These are phyloP conservation scores for Avena insularis DNA, from an alignment of 176 grass and related monocot genomes.

Conservation along the genomic window DNA sequence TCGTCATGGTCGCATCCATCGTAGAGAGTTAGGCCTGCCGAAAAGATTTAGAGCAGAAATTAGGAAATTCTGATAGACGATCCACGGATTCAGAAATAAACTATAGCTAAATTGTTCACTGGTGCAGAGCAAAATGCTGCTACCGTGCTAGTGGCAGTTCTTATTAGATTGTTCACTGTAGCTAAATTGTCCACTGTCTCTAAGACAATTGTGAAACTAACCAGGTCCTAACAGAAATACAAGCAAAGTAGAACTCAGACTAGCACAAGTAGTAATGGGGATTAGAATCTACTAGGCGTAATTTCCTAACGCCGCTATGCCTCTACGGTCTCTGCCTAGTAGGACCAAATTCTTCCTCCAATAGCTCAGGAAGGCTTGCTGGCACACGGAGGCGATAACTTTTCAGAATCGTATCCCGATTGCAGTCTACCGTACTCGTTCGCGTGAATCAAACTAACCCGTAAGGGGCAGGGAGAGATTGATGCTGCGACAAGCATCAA, in stretches of 20 bases:
- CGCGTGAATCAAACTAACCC: not conserved
- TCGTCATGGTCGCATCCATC: conserved; percentile 5
- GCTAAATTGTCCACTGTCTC: too few relatives aligned
- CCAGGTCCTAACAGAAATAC: not conserved
- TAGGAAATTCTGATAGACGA: not conserved
- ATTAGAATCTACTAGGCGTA: not conserved
- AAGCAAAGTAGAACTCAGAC: not conserved
- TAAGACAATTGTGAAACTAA: not conserved
- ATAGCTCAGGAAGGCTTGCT: not conserved
- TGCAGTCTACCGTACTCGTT: not conserved
- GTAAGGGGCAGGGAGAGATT: not conserved
- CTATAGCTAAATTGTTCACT: not conserved
- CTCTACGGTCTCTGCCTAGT: not conserved
- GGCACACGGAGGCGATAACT: not conserved
- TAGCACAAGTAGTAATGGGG: not conserved
- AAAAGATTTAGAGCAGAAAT: not conserved
- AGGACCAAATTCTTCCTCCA: not conserved
- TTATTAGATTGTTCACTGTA: too few relatives aligned
- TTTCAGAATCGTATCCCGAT: not conserved
- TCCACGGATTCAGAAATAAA: not conserved
- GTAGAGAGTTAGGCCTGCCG: conserved; percentile 39
- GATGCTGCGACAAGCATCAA: not conserved
- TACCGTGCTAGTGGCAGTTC: not conserved
- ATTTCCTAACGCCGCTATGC: not conserved
- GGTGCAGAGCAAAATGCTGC: not conserved